These are phyloP conservation scores for Blastomyces parvus DNA, from an alignment of 2,329 filamentous ascomycete species.

Conservation along the genomic window DNA sequence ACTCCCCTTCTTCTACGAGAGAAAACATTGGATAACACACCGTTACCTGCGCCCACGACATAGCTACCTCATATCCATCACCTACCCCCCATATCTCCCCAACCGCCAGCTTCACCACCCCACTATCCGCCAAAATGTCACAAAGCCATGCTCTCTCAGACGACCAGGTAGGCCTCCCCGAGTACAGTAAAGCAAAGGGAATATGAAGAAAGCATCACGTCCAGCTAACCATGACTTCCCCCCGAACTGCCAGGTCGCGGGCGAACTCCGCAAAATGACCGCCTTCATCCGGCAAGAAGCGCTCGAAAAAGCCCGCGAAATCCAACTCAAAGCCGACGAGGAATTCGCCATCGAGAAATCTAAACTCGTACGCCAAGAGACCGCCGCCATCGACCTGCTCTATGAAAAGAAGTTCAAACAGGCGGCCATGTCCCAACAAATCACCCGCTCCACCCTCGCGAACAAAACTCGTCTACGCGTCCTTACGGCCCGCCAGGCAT, in stretches of 20 bases:
- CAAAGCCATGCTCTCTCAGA: slow-evolving; percentile 91
- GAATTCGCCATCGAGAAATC: slow-evolving; percentile 99
- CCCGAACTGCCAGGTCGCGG: slow-evolving; percentile 64
- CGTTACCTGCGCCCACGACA: slow-evolving; percentile 15
- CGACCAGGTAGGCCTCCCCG: slow-evolving; percentile 62
- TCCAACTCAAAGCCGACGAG: slow-evolving; percentile 96
- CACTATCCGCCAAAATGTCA: slow-evolving; percentile 58
- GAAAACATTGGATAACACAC: not conserved
- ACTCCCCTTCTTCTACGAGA: not conserved
- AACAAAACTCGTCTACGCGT: slow-evolving; percentile 94
- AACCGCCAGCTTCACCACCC: slow-evolving; percentile 8
- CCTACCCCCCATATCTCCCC: slow-evolving; percentile 6
- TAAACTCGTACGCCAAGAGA: slow-evolving; percentile 94
- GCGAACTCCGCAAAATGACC: slow-evolving; percentile 99
- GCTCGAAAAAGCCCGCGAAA: slow-evolving; percentile 91
- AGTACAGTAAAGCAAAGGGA: not conserved
- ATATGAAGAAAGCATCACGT: not conserved
- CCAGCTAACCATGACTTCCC: slow-evolving; percentile 12
- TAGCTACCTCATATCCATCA: slow-evolving; percentile 12
- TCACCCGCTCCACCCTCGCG: slow-evolving; percentile 87
- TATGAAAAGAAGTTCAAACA: slow-evolving; percentile 99
- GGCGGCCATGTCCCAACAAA: slow-evolving; percentile 96
- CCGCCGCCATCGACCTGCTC: slow-evolving; percentile 75
- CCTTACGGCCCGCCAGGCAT: slow-evolving; percentile 74
- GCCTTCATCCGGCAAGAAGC: slow-evolving; percentile 99